Percentiles rank a stretch among this genome's conserved stretches.
Evolutionary conservation across 148 eudicot species (phyloP).

Genomic region (Cornus controversa): DNA sequence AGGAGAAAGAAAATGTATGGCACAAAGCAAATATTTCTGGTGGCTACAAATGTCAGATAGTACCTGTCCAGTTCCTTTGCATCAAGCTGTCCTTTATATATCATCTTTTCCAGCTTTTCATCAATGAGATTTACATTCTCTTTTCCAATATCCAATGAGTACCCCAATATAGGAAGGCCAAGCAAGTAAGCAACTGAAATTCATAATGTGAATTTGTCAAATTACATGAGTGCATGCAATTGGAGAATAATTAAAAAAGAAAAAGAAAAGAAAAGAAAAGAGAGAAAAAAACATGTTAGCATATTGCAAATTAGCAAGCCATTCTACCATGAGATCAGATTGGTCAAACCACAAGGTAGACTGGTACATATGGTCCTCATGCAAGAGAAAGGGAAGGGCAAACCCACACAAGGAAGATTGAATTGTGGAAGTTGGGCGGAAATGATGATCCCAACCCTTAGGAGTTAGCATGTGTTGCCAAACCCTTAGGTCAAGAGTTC

Average conservation of each 20-base stretch:
- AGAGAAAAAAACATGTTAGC: not conserved
- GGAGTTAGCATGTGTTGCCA: too few species aligned
- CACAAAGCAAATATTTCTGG: not conserved
- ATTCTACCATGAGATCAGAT: not conserved
- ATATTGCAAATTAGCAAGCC: not conserved
- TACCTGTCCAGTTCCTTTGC: conserved; percentile 92
- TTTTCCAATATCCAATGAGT: conserved; percentile 92
- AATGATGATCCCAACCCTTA: not conserved
- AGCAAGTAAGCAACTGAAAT: conserved; percentile 82
- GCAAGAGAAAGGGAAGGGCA: not conserved
- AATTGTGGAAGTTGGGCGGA: too few species aligned
- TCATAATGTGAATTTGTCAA: conserved; percentile 9
- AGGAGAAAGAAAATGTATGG: not conserved
- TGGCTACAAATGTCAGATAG: conserved; percentile 4
- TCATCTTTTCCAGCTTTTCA: conserved; percentile 78
- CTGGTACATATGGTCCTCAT: not conserved
- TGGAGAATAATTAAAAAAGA: too few species aligned
- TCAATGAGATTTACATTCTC: conserved; percentile 92
- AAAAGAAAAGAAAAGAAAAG: not conserved
- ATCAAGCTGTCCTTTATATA: conserved; percentile 95
- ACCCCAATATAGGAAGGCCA: conserved; percentile 86
- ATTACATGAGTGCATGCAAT: not conserved
- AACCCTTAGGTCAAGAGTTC: too few species aligned
- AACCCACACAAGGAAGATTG: not conserved
- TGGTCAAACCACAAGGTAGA: not conserved